Evolutionary conservation across 257 asterid species (phyloP), one percentile per base, ranked within the genome.

Genomic region (Oldenlandia corymbosa): DNA sequence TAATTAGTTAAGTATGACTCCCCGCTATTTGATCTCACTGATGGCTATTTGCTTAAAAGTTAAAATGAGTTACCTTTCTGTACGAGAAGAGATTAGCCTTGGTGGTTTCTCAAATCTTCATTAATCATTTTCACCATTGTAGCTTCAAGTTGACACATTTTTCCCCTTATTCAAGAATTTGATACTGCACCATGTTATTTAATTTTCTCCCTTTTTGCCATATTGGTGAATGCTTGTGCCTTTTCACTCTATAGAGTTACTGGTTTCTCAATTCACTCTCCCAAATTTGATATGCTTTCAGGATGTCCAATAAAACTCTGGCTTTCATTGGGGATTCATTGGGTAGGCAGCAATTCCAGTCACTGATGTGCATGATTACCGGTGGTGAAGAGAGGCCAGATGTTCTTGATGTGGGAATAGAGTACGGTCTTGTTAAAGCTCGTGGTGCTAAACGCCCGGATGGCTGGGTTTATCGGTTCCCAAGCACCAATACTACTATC

Each of bases 321-420:
- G 98, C 96, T 41, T 85, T 88, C 70, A 68, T 91, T 45, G 98
- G 96, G 58, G 98, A 91, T 78, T 91, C 98, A 50, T 79, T 88
- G 21, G 98, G 98, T 43, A 81, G 98, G 61, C 94, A 91, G 79
- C 98, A 91, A 75, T 91, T 91, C 78, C 98, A 91, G 58, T 91
- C 98, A 27, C 74, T 91, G 52, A 91, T 91, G 98, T 91, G 98
- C 85, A 86, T 91, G 96, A 75, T 81, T 57, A 83, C 95, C 10
- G 91, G 84, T 61, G 96, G 96, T 13, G 81, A 86, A 71, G 88
- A 86, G 66, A 83, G 90, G 58, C 77, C 86, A 3, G 96, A 88
- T 56, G 93, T 88, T 45, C 88, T 75, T 2, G 77, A 88, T 11
- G 96, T 88, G 64, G 96, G 96, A 18, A 62, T 50, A 24, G 92